phyloP scores from a whole-genome alignment of 495 filamentous ascomycete species.

The Penicillium dipodomyicola region DNA sequence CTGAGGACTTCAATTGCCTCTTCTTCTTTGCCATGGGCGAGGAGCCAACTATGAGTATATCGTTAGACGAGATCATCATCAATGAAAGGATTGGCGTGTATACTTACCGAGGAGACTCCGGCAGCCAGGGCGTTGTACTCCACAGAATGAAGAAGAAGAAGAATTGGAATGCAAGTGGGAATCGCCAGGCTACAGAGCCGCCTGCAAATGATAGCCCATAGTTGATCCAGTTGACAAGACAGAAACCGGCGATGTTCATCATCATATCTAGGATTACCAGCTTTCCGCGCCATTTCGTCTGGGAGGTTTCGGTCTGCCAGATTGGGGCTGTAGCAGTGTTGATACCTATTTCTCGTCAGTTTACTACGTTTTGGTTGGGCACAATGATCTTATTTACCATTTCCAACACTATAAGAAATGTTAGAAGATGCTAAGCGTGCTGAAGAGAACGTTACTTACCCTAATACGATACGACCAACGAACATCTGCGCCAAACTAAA shows the following conservation, averaged over 20 bases:
- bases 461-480: slow-evolving; percentile 54
- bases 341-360: slow-evolving; percentile 24
- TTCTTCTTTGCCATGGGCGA: slow-evolving; percentile 41
- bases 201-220: slow-evolving; percentile 51
- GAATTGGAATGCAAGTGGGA: slow-evolving; percentile 53
- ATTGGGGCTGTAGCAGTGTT: slow-evolving; percentile 63
- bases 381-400: slow-evolving; percentile 37
- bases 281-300: slow-evolving; percentile 57
- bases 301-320: slow-evolving; percentile 64
- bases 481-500: slow-evolving; percentile 62
- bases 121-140: slow-evolving; percentile 51
- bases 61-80: slow-evolving; percentile 26
- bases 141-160: slow-evolving; percentile 52
- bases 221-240: slow-evolving; percentile 55
- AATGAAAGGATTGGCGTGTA: not conserved
- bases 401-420: slow-evolving; percentile 48
- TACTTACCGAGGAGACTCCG: slow-evolving; percentile 51
- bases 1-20: slow-evolving; percentile 51
- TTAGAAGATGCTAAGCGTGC: not conserved
- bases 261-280: slow-evolving; percentile 60
- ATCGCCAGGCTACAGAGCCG: slow-evolving; percentile 48
- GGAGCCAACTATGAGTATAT: slow-evolving; percentile 40
- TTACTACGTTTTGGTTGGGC: not conserved
- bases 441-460: slow-evolving; percentile 20
- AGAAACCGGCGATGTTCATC: slow-evolving; percentile 59